Conservation (phyloP, 2,329 filamentous ascomycete species). For the Fusarium multiceps region DNA sequence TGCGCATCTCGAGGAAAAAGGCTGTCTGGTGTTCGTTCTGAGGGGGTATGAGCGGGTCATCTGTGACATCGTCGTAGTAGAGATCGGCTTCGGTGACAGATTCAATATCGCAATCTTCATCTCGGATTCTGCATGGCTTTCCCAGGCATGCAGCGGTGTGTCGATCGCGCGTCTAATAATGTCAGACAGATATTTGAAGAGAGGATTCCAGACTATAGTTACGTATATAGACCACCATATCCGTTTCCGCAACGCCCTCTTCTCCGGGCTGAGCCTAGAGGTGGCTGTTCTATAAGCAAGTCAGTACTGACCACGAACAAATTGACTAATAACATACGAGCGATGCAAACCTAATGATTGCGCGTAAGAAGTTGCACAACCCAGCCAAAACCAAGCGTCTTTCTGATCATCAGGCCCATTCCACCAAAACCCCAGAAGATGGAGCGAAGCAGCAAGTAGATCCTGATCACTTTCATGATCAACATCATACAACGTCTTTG, state of each 20-base stretch:
- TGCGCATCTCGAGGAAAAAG: slow-evolving; percentile 26
- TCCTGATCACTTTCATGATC: slow-evolving; percentile 28
- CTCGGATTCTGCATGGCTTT: slow-evolving; percentile 33
- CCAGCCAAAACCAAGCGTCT: slow-evolving; percentile 37
- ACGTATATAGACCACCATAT: slow-evolving; percentile 43
- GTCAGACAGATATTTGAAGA: accelerated
- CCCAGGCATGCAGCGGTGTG: slow-evolving; percentile 34
- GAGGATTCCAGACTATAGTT: accelerated
- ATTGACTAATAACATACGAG: slow-evolving; percentile 13
- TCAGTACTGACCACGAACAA: not conserved
- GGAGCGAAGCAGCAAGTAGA: slow-evolving; percentile 8
- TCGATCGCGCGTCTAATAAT: slow-evolving; percentile 16
- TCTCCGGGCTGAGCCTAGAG: not conserved
- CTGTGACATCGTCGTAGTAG: slow-evolving; percentile 13
- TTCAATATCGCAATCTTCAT: slow-evolving; percentile 39
- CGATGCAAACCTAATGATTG: slow-evolving; percentile 37
- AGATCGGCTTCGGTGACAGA: slow-evolving; percentile 17
- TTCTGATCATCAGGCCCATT: slow-evolving; percentile 37
- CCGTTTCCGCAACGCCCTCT: slow-evolving; percentile 19
- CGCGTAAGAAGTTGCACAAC: slow-evolving; percentile 30
- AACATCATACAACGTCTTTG: slow-evolving; percentile 29
- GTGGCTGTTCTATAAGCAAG: not conserved
- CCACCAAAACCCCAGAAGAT: slow-evolving; percentile 39
- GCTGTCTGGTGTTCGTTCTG: slow-evolving; percentile 29
- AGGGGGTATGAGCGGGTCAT: not conserved